Evolutionary conservation across 768 basidiomycete genomes (phyloP).

Genomic region (Auricularia sp.): DNA sequence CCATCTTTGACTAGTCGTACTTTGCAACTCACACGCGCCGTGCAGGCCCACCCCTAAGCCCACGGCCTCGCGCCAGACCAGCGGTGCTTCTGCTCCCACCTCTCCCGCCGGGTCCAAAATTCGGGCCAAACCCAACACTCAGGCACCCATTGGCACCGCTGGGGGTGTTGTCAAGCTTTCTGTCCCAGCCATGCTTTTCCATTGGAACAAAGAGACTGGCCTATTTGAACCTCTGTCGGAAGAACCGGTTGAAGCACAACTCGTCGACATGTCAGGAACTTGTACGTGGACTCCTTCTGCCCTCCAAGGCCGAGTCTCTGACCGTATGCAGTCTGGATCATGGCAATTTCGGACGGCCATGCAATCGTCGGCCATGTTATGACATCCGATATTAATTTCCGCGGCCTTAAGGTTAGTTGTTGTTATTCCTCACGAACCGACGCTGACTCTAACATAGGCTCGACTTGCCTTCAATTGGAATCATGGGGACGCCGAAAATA

Average conservation of each 20-base stretch:
- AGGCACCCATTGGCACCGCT: not conserved
- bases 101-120: not conserved
- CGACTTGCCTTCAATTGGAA: slow-evolving; percentile 77
- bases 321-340: slow-evolving; percentile 9
- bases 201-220: not conserved
- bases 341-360: slow-evolving; percentile 25
- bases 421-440: no score
- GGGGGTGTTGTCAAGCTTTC: not conserved
- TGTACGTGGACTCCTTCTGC: not conserved
- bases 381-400: slow-evolving; percentile 50
- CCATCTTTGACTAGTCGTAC: not conserved
- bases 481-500: slow-evolving; percentile 35
- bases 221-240: not conserved
- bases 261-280: slow-evolving; percentile 5
- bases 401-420: not conserved
- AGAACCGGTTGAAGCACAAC: slow-evolving; percentile 5
- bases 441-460: not conserved
- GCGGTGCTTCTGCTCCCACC: not conserved
- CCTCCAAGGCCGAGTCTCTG: not conserved
- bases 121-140: not conserved
- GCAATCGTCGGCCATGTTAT: slow-evolving; percentile 53
- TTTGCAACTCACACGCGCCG: not conserved
- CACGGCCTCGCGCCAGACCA: not conserved
- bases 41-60: not conserved
- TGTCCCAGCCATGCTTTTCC: not conserved